Conservation (phyloP, 1,139 yeast genomes). For the Hyphopichia buzzinii region DNA sequence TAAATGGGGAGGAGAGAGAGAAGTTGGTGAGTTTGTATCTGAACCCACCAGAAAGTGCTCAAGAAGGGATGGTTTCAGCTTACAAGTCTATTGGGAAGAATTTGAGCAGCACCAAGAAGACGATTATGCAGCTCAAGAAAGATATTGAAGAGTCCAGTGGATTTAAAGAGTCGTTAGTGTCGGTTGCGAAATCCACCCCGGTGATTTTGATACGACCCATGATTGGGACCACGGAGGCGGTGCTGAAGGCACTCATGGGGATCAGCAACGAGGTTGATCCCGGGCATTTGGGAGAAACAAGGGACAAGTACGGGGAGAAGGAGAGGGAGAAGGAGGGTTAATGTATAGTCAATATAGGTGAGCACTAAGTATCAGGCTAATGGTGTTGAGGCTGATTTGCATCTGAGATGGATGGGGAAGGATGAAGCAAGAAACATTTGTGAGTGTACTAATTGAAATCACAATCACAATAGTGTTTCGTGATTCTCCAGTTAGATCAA, state of each 20-base stretch:
- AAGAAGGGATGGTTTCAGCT: conserved; percentile 73
- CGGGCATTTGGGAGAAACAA: conserved; percentile 37
- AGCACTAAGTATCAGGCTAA: no score
- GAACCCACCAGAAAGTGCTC: conserved; percentile 71
- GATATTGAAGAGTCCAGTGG: conserved; percentile 62
- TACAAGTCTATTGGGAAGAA: conserved; percentile 71
- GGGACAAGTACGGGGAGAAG: conserved; percentile 27
- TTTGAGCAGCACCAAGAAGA: conserved; percentile 62
- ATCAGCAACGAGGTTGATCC: conserved; percentile 80
- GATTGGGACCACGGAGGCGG: conserved; percentile 91
- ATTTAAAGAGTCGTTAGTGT: conserved; percentile 63
- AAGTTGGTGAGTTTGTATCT: conserved; percentile 74
- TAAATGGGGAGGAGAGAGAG: conserved; percentile 35
- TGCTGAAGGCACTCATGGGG: conserved; percentile 80
- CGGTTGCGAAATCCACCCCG: conserved; percentile 78
- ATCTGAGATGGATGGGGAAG: no score
- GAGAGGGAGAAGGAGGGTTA: not conserved
- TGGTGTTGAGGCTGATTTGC: no score
- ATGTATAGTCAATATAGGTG: no score
- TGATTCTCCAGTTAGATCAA: no score
- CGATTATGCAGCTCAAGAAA: conserved; percentile 56
- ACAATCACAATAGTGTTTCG: no score
- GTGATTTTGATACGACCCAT: conserved; percentile 78
- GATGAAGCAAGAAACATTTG: no score
- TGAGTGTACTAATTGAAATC: no score